Base-by-base conservation (phyloP, 371 early-diverging fungal species). In the Synchytrium microbalum region DNA sequence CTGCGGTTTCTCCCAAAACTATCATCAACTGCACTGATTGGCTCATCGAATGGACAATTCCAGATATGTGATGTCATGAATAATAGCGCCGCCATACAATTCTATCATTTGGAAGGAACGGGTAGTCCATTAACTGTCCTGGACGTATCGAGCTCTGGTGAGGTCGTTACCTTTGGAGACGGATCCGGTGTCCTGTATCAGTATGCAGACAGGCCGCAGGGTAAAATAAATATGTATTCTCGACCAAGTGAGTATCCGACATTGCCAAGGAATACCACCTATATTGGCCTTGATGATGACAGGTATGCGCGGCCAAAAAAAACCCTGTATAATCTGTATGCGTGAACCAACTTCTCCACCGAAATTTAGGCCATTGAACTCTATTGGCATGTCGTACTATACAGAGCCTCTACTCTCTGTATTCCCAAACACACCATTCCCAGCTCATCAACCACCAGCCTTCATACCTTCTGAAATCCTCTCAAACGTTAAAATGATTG, bases 351-450 rank as follows among this genome's bases (percentile, higher is more conserved):
- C 60, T 53, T 5, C n/a, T 56, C 28, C 24, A n/a, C n/a, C n/a
- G n/a, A n/a, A n/a, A n/a, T 56, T 31, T 51, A 83, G 84, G 53
- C 91, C 94, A 0, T 72, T 95, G 3, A 89, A 89, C 0, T 71
- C 80, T 0, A 75, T 94, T 13, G 92, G 92, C 0, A 84, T 88
- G 83, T 92, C 92, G 1, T 84, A 87, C 68, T 90, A 90, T 64
- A 80, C 79, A 51, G 86, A 88, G 25, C 86, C 78, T 14, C 72
- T 93, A 14, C 72, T 91, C 2, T 90, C 90, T 2, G 56, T 24
- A 26, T 87, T 90, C 13, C 62, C 75, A 1, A 75, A 79, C 54
- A 69, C 82, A 25, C 69, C 79, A 3, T 85, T 81, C 65, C 83
- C 82, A 26, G 86, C 87, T 0, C 90, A 89, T 13, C 76, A 80